These are phyloP conservation scores for Rhizophagus sp. DNA, from an alignment of 192 early-diverging fungal genomes.

Conservation along the genomic window DNA sequence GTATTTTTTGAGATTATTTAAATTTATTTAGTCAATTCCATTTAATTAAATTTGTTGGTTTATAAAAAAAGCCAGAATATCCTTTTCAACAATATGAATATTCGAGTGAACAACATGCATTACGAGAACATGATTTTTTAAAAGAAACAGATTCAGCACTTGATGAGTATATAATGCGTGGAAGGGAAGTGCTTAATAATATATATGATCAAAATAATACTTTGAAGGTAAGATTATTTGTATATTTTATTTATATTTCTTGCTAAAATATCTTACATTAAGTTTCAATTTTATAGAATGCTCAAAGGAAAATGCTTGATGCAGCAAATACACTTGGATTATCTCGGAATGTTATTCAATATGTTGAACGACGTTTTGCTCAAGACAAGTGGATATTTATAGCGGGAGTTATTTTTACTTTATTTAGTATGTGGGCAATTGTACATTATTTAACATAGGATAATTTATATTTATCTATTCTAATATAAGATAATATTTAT, in stretches of 20 bases:
- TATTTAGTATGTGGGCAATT: constrained; percentile 56
- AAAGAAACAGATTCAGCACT: constrained; percentile 48
- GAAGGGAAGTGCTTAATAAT: constrained; percentile 49
- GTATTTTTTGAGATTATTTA: not conserved
- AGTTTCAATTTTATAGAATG: constrained; percentile 43
- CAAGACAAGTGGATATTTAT: constrained; percentile 67
- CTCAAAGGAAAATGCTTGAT: constrained; percentile 57
- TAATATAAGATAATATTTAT: no score
- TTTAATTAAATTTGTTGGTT: constrained; percentile 10
- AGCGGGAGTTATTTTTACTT: constrained; percentile 49
- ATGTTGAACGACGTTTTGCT: constrained; percentile 54
- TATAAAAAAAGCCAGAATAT: constrained; percentile 38
- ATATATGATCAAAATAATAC: constrained; percentile 57
- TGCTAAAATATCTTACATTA: not conserved
- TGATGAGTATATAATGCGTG: constrained; percentile 58
- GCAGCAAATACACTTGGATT: constrained; percentile 59
- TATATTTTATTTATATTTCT: not conserved
- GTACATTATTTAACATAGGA: constrained; percentile 50
- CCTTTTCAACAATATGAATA: constrained; percentile 44
- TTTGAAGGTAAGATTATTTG: constrained; percentile 47
- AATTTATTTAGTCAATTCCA: not conserved
- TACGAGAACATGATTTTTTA: constrained; percentile 49
- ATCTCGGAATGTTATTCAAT: constrained; percentile 59
- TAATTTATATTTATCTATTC: not conserved
- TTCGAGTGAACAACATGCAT: constrained; percentile 33